Percentiles rank a stretch among this genome's conserved stretches.
Evolutionary conservation across 139 green algal species (phyloP).

Genomic region (Chlorella vulgaris): DNA sequence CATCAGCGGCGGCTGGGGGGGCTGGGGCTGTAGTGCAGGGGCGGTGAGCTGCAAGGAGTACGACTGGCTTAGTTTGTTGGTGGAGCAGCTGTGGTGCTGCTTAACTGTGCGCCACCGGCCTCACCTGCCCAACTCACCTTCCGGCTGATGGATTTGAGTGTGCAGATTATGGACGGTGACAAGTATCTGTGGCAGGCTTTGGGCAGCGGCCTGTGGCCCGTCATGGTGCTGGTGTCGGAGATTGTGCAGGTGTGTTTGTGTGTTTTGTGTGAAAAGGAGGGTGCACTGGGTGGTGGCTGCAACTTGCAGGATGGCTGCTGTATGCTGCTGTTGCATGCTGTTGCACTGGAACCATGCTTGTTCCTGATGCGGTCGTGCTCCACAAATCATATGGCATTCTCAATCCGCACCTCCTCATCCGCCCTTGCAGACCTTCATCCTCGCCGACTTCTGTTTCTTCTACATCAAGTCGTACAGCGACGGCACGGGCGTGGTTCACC

Average conservation of each 20-base stretch:
- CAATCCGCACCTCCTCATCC: background rate
- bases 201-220: conserved; percentile 92
- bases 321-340: background rate
- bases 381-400: no score
- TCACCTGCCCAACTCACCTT: background rate
- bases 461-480: conserved; percentile 94
- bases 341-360: background rate
- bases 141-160: background rate
- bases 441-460: conserved; percentile 99
- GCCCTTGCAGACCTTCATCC: conserved; percentile 90
- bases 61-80: no score
- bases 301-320: background rate
- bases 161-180: conserved; percentile 92
- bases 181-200: conserved; percentile 86
- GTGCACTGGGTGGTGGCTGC: background rate
- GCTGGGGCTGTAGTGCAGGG: no score
- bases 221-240: conserved; percentile 96
- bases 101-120: no score
- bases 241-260: conserved; percentile 71
- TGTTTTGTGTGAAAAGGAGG: background rate
- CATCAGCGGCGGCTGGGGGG: background rate
- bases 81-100: no score
- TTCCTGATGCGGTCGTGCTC: background rate
- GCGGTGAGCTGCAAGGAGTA: no score
- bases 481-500: conserved; percentile 88